Evolutionary conservation across 306 rosid species (phyloP), one percentile per base, ranked within the genome.

Genomic region (Oxytropis ochrocephala): DNA sequence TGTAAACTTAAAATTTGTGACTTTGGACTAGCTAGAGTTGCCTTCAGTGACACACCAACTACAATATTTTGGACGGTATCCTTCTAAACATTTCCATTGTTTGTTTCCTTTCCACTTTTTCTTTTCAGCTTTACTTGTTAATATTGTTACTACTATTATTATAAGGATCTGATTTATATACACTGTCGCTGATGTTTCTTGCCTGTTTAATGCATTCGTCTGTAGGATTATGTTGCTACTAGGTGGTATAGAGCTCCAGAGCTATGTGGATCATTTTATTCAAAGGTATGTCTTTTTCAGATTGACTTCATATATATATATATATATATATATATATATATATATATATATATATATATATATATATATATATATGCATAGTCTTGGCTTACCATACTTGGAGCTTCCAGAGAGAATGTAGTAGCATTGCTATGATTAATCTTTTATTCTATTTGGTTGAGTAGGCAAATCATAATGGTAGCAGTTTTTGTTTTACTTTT

Each of bases 211-310:
- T 69, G 72, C 67, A 10, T 43, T 36, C 46, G 21, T 55, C 6
- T 80, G 60, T 84, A 93, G 98, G 98, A 93, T 83, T 93, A 93
- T 84, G 98, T 93, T 76, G 97, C 98, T 57, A 93, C 98, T 24
- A 90, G 98, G 84, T 93, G 98, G 98, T 93, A 93, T 76, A 90
- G 98, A 77, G 98, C 98, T 80, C 98, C 98, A 8, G 98, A 93
- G 82, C 90, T 90, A 49, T 90, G 98, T 47, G 98, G 98, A 35
- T 93, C 98, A 2, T 93, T 93, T 87, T 93, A 83, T 88, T 90
- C 98, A 0, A 93, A 90, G 97, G 98, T 93, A 82, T 46, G 50
- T 30, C 63, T 33, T 67, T 63, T 62, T 35, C 33, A 12, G 68
- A 69, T 54, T 87, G 29, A 24, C 29, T 24, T 1, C 29, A 24